Evolutionary conservation across 768 basidiomycete species (phyloP), one percentile per base, ranked within the genome.

Genomic region (Lactarius sanguifluus): DNA sequence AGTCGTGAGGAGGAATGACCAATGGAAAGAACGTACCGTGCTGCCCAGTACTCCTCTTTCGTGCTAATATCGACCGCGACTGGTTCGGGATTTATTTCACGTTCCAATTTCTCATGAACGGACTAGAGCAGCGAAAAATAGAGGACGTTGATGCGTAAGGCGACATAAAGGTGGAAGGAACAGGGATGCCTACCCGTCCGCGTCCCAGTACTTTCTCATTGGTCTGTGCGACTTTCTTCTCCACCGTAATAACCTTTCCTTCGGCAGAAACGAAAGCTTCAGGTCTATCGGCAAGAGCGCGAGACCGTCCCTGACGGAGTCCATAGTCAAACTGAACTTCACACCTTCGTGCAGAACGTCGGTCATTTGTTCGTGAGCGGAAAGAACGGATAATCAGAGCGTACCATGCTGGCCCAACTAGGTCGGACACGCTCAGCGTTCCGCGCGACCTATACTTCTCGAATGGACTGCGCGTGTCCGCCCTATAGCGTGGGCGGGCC

Each of bases 251-350:
- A 25, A 77, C 76, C 66, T 88, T 89, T 18, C 91, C 91, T 30
- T 77, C 74, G 16, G 78, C 78, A 28, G 88, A 83, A 4, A 75
- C 74, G 69, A 92, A 91, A 1, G 83, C 77, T 13, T 75, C 65
- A 0, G 89, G 90, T 23, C 90, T 82, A 12, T 75, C 65, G 23
- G 77, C 76, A 0, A 89, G 68, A 20, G 81, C 84, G 54, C 75
- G 79, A 54, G 79, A 76, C 25, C 89, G 80, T 65, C 77, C 78
- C 66, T 88, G 87, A 36, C 84, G 83, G 47, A 92, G 78, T 3
- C 89, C 84, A 72, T 92, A 92, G 70, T 92, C 89, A 73, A 84
- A 86, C 73, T 91, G 89, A 7, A 91, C 82, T 72, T 91, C 91
- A 71, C 91, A 92, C 91, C 91, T 91, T 43, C n/a, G 3, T 8